A percentile compares a stretch with the other conserved stretches of the same genome.
phyloP scores from a whole-genome alignment of 1,284 basidiomycete genomes.

The Apiotrichum gracile region DNA sequence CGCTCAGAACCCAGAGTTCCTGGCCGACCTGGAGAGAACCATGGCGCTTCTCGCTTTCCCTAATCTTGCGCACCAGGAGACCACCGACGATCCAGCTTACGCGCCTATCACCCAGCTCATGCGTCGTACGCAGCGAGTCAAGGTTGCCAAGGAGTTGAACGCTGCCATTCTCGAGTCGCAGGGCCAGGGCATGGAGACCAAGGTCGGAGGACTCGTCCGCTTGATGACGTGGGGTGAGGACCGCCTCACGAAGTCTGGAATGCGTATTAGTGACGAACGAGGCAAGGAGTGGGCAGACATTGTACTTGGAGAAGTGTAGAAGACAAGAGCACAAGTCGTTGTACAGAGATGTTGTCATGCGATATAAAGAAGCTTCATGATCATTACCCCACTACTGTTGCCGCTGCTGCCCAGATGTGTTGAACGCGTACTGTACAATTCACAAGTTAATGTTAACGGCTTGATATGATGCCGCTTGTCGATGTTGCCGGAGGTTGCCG shows the following conservation, averaged over 20 bases:
- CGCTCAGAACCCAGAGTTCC: conserved; percentile 88
- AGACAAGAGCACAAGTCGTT: neutral
- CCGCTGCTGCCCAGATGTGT: too few species aligned
- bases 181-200: conserved; percentile 86
- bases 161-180: conserved; percentile 87
- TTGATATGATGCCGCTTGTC: too few species aligned
- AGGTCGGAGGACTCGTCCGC: conserved; percentile 76
- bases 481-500: too few species aligned
- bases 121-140: conserved; percentile 77
- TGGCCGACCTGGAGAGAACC: conserved; percentile 84
- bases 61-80: conserved; percentile 50
- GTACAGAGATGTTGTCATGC: neutral
- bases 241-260: conserved; percentile 57
- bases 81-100: conserved; percentile 36
- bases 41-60: conserved; percentile 91
- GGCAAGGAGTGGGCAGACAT: conserved; percentile 17
- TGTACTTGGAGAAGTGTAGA: conserved; percentile 7
- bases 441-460: too few species aligned
- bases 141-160: conserved; percentile 86
- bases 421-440: too few species aligned
- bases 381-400: neutral
- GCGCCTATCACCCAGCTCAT: conserved; percentile 53
- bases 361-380: neutral
- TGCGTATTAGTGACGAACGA: conserved; percentile 17
- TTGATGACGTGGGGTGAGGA: conserved; percentile 84